phyloP scores from a whole-genome alignment of 257 asterid species.

The Ilex asprella region DNA sequence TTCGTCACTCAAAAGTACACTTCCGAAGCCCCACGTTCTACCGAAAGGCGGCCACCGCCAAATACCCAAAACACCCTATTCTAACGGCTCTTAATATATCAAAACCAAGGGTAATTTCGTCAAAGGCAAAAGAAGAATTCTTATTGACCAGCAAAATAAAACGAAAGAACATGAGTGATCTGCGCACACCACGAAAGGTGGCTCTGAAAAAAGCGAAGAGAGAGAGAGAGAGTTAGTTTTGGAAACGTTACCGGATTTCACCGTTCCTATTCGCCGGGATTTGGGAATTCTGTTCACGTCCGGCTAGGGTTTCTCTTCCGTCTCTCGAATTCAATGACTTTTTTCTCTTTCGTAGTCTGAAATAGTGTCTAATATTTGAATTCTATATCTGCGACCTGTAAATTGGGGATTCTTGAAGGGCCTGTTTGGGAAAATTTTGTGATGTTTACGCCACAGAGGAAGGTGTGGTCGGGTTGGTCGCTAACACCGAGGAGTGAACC shows the following conservation, averaged over 20 bases:
- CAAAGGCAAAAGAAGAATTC: neutral
- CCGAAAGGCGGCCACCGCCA: constrained; percentile 41
- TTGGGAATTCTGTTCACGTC: constrained; percentile 70
- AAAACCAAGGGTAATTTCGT: constrained; percentile 23
- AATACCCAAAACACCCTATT: constrained; percentile 33
- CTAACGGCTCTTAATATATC: constrained; percentile 21
- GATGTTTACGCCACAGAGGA: constrained; percentile 74
- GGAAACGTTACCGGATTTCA: constrained; percentile 69
- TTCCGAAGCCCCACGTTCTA: constrained; percentile 36
- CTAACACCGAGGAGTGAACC: constrained; percentile 58
- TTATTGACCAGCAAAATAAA: constrained; percentile 24
- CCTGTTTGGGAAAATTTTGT: constrained; percentile 8
- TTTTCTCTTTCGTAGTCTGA: neutral
- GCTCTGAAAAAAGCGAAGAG: constrained; percentile 25
- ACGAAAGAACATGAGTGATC: constrained; percentile 40
- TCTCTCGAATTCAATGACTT: constrained; percentile 2
- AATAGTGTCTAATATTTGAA: constrained; percentile 4
- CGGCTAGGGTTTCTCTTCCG: constrained; percentile 41
- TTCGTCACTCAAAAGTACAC: constrained; percentile 24
- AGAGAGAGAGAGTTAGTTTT: constrained; percentile 43
- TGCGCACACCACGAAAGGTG: constrained; percentile 57
- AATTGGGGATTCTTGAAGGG: neutral
- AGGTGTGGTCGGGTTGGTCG: constrained; percentile 50
- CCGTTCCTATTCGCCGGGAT: constrained; percentile 46
- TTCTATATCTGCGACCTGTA: constrained; percentile 30